Conservation (phyloP, 345 rosid species). For the Lepidium didymum region DNA sequence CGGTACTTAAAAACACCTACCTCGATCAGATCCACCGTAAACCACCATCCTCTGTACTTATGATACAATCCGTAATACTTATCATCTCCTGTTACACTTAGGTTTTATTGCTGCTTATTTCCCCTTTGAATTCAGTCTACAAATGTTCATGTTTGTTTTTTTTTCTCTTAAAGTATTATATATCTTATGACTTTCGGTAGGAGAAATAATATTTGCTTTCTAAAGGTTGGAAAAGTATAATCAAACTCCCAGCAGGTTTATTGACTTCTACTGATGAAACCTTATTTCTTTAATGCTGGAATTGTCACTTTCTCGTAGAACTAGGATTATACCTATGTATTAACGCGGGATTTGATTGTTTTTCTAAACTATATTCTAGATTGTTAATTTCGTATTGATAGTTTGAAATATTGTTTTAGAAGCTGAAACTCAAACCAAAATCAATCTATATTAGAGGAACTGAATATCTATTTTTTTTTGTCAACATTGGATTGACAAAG, state of each 20-base stretch:
- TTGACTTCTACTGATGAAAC: no score
- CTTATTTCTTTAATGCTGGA: neutral
- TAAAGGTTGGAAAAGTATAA: neutral
- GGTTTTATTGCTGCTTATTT: neutral
- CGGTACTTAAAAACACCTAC: slow-evolving; percentile 26
- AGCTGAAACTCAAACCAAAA: no score
- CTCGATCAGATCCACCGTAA: neutral
- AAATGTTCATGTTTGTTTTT: neutral
- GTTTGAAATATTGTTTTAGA: no score
- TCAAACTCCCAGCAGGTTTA: neutral
- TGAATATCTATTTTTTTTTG: no score
- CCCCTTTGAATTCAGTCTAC: neutral
- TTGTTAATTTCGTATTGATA: no score
- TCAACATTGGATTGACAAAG: no score
- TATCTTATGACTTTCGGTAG: neutral
- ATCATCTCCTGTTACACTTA: neutral
- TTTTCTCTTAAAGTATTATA: neutral
- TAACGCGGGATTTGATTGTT: no score
- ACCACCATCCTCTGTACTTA: slow-evolving; percentile 11
- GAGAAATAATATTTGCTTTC: neutral
- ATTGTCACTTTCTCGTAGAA: no score
- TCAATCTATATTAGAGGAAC: no score
- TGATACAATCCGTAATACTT: neutral
- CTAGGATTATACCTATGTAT: no score
- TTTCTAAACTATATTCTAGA: no score